phyloP scores from a whole-genome alignment of 345 rosid genomes.

The Aurinia saxatilis region DNA sequence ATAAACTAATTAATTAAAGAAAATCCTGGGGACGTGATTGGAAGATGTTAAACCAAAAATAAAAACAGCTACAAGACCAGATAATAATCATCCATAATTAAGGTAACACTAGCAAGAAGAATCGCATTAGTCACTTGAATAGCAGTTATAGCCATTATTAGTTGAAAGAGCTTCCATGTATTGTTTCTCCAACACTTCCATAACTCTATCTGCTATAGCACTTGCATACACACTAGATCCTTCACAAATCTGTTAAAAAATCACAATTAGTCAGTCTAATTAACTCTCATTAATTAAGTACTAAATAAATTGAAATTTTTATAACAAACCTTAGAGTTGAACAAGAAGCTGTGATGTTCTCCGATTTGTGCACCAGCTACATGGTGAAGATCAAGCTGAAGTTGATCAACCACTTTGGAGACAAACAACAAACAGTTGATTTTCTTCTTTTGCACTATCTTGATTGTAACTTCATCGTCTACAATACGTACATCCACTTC shows the following conservation, averaged over 20 bases:
- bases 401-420: constrained; percentile 65
- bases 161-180: constrained; percentile 40
- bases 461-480: constrained; percentile 70
- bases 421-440: constrained; percentile 56
- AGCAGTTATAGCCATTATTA: constrained; percentile 24
- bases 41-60: background rate
- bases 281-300: too few species aligned
- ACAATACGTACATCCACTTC: constrained; percentile 75
- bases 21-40: background rate
- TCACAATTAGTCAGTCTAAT: background rate
- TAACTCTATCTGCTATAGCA: constrained; percentile 69
- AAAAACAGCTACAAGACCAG: background rate
- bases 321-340: constrained; percentile 61
- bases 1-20: background rate
- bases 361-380: constrained; percentile 79
- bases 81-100: background rate
- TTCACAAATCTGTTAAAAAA: constrained; percentile 21
- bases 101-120: background rate
- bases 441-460: constrained; percentile 66
- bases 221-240: constrained; percentile 44
- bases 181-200: constrained; percentile 62
- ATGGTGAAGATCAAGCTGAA: constrained; percentile 67
- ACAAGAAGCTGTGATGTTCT: constrained; percentile 60
- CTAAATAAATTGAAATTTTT: background rate
- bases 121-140: constrained; percentile 16